A percentile compares a stretch with the other conserved stretches of the same genome.
phyloP scores from a whole-genome alignment of 2,329 filamentous ascomycete genomes.

The Trichoderma sp. region DNA sequence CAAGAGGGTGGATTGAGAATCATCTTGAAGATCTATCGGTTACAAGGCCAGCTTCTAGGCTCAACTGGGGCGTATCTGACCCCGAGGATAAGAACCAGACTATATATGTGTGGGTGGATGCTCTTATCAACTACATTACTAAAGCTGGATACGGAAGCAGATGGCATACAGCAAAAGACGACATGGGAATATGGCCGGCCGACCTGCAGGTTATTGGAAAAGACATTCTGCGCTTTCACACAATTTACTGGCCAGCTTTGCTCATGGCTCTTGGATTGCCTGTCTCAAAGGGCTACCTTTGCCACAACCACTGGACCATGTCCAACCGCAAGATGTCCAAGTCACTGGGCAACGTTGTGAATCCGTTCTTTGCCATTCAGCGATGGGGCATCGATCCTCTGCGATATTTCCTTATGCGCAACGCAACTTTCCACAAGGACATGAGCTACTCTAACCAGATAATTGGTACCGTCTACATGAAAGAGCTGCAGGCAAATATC shows the following conservation, averaged over 20 bases:
- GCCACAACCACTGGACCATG: constrained; percentile 95
- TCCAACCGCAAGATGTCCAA: constrained; percentile 95
- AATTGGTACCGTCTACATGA: constrained; percentile 77
- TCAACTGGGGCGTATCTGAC: constrained; percentile 87
- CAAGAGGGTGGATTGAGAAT: constrained; percentile 73
- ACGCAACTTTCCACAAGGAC: constrained; percentile 76
- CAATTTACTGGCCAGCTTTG: constrained; percentile 96
- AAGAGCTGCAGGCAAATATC: constrained; percentile 72
- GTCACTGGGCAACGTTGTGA: constrained; percentile 90
- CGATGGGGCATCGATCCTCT: constrained; percentile 85
- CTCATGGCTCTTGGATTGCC: constrained; percentile 84
- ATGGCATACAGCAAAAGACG: constrained; percentile 66
- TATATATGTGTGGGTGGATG: constrained; percentile 98
- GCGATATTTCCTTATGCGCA: constrained; percentile 83
- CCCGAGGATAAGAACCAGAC: constrained; percentile 84
- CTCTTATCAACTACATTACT: constrained; percentile 90
- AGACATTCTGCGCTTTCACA: constrained; percentile 95
- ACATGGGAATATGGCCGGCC: constrained; percentile 76
- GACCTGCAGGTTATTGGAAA: constrained; percentile 94
- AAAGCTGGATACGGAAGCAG: constrained; percentile 69
- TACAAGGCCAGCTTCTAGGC: constrained; percentile 74
- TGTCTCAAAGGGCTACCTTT: constrained; percentile 75
- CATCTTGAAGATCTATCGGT: constrained; percentile 86
- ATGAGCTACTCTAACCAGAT: constrained; percentile 80
- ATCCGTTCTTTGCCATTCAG: constrained; percentile 87